Percentiles rank a stretch among this genome's conserved stretches.
Conservation (phyloP, 2,329 filamentous ascomycete genomes). For the Cryphonectria carpinicola region DNA sequence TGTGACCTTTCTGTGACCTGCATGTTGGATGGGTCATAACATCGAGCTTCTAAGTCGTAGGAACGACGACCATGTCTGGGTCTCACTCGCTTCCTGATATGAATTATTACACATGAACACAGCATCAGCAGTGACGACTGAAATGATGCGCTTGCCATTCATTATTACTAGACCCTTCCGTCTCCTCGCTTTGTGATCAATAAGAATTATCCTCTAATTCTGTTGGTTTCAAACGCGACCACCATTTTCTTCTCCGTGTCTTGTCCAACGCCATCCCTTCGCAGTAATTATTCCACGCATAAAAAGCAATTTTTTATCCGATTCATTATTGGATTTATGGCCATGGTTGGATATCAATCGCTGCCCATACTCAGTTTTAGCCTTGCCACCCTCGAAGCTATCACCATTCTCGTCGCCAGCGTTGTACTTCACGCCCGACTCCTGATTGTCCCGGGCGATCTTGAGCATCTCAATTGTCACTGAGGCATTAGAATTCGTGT, state of each 20-base stretch:
- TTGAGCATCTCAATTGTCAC: neutral
- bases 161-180: no score
- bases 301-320: neutral
- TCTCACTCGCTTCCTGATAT: neutral
- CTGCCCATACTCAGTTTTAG: neutral
- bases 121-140: neutral
- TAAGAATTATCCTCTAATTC: neutral
- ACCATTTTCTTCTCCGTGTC: neutral
- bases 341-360: neutral
- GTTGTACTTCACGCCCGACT: neutral
- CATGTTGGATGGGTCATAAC: no score
- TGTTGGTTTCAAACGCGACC: neutral
- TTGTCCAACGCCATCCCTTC: neutral
- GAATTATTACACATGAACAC: neutral
- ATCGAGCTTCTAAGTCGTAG: neutral
- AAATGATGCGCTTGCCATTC: neutral
- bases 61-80: neutral
- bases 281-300: neutral
- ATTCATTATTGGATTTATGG: no score
- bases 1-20: no score
- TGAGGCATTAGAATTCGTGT: neutral
- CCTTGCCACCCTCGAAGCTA: neutral
- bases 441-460: neutral
- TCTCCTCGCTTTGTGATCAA: no score
- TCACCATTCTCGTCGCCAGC: neutral